These are phyloP conservation scores for Blastomyces gilchristii DNA, from an alignment of 2,329 filamentous ascomycete genomes.

Conservation along the genomic window DNA sequence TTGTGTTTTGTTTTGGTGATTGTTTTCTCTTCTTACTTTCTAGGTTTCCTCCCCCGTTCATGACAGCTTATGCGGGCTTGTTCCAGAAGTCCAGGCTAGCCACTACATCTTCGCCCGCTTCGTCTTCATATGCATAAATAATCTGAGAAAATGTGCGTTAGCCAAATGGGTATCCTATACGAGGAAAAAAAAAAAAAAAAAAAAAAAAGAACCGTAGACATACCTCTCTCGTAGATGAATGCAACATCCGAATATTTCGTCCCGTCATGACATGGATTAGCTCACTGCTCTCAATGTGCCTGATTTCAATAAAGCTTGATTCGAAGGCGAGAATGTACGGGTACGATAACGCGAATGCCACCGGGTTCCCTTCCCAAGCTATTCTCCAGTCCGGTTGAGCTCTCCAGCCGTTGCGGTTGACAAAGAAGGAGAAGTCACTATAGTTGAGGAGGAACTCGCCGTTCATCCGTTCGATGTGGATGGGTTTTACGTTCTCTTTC, in stretches of 20 bases:
- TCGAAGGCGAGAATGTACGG: constrained; percentile 97
- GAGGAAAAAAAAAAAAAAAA: constrained; percentile 2
- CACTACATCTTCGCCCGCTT: constrained; percentile 83
- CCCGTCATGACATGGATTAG: constrained; percentile 89
- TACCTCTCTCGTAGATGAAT: constrained; percentile 95
- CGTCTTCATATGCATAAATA: constrained; percentile 93
- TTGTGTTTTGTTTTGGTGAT: not conserved
- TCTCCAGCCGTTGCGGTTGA: constrained; percentile 96
- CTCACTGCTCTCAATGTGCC: constrained; percentile 86
- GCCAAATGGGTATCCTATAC: not conserved
- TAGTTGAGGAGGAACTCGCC: constrained; percentile 97
- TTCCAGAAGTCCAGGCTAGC: constrained; percentile 97
- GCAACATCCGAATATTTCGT: constrained; percentile 94
- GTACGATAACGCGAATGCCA: constrained; percentile 86
- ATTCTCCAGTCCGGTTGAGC: constrained; percentile 94
- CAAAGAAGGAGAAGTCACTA: constrained; percentile 97
- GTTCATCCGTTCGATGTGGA: constrained; percentile 93
- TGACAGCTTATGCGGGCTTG: constrained; percentile 28
- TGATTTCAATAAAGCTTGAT: constrained; percentile 91
- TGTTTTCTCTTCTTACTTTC: not conserved
- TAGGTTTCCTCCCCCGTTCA: not conserved
- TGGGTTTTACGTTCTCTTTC: constrained; percentile 85
- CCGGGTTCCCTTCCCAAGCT: constrained; percentile 89
- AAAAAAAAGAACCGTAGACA: not conserved
- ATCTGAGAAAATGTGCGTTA: constrained; percentile 52